Evolutionary conservation across 2,329 filamentous ascomycete genomes (phyloP).

Genomic region (Aspergillus nomiae): DNA sequence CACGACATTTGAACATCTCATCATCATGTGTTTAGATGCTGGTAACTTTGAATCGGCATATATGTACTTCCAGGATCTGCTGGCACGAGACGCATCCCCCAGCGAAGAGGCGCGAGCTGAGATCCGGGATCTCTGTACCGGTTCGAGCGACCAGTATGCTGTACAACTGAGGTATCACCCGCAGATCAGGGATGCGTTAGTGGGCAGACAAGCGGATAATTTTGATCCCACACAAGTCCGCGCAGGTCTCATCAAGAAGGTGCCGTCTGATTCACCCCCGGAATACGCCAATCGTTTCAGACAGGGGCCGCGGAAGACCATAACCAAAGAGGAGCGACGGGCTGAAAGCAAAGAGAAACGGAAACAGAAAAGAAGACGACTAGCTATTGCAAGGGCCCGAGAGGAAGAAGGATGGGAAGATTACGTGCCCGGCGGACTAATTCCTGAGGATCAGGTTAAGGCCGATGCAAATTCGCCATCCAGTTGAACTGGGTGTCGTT

Average conservation of each 20-base stretch:
- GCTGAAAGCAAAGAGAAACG: constrained; percentile 22
- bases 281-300: constrained; percentile 1
- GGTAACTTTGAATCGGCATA: constrained; percentile 39
- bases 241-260: neutral
- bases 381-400: constrained; percentile 20
- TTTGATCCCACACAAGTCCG: neutral
- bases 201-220: constrained; percentile 4
- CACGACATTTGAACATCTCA: constrained; percentile 64
- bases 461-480: neutral
- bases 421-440: constrained; percentile 21
- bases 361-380: constrained; percentile 23
- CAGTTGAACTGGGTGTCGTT: neutral
- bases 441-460: constrained; percentile 16
- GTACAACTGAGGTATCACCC: constrained; percentile 33
- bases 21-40: constrained; percentile 56
- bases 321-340: constrained; percentile 16
- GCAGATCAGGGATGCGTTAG: constrained; percentile 20
- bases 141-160: constrained; percentile 34
- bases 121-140: constrained; percentile 32
- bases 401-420: constrained; percentile 27
- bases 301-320: constrained; percentile 8
- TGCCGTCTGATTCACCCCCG: neutral
- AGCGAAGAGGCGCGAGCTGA: constrained; percentile 26
- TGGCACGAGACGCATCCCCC: constrained; percentile 30
- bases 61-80: constrained; percentile 42